Percentiles rank a stretch among this genome's conserved stretches.
Evolutionary conservation across 1,284 basidiomycete genomes (phyloP).

Genomic region (Vanrija sp.): DNA sequence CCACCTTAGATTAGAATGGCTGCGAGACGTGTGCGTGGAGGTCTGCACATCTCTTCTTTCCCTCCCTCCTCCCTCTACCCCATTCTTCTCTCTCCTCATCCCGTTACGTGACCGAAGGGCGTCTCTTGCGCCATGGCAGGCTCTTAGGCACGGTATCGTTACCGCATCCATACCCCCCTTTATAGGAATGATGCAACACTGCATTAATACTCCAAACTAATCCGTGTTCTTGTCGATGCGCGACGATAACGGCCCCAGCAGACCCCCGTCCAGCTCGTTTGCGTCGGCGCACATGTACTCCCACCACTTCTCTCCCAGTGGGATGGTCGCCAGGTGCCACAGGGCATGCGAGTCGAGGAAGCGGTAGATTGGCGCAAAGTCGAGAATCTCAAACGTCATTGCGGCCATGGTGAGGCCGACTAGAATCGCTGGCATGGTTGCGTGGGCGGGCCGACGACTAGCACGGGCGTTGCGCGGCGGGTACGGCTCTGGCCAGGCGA

Average conservation of each 20-base stretch:
- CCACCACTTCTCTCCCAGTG: constrained; percentile 79
- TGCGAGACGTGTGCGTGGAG: not conserved
- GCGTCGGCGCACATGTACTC: constrained; percentile 54
- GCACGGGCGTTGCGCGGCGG: constrained; percentile 38
- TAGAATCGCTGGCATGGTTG: constrained; percentile 54
- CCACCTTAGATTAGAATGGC: not conserved
- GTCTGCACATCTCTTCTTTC: no score
- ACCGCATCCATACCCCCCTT: no score
- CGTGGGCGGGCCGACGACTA: constrained; percentile 4
- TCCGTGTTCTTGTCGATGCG: not conserved
- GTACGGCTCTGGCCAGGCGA: constrained; percentile 21
- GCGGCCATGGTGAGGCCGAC: constrained; percentile 70
- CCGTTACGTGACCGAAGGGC: no score
- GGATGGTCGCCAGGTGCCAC: constrained; percentile 87
- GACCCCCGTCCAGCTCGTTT: constrained; percentile 29
- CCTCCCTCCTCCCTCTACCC: no score
- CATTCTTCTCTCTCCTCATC: no score
- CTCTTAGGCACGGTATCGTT: no score
- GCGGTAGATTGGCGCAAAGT: constrained; percentile 76
- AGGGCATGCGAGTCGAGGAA: constrained; percentile 88
- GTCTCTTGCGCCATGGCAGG: no score
- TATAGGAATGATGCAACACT: constrained; percentile 4
- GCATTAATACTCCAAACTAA: not conserved
- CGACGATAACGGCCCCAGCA: not conserved
- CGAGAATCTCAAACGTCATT: constrained; percentile 80